Conservation (phyloP, 108 stramenopile genomes). For the Chaetoceros muelleri region DNA sequence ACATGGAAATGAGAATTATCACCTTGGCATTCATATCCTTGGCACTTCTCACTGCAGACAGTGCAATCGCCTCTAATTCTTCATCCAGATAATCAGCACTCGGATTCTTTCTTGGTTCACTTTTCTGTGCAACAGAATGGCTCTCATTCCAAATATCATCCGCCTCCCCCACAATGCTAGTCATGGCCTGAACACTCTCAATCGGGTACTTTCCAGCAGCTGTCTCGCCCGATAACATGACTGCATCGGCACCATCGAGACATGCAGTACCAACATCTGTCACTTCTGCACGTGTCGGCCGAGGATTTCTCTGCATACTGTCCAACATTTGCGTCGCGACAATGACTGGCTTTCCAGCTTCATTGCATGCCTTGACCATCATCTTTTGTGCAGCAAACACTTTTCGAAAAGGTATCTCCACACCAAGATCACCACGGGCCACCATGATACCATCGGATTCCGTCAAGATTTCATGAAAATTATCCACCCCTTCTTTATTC, state of each 20-base stretch:
- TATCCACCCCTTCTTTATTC: conserved; percentile 75
- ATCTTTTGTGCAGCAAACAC: conserved; percentile 87
- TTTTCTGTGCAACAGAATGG: conserved; percentile 18
- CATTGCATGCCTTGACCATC: conserved; percentile 75
- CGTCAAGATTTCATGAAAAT: conserved; percentile 70
- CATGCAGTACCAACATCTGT: conserved; percentile 78
- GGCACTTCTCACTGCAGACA: conserved; percentile 39
- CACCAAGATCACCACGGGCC: conserved; percentile 79
- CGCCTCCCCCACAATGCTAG: conserved; percentile 41
- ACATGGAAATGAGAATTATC: conserved; percentile 38
- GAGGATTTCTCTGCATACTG: conserved; percentile 79
- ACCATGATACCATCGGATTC: conserved; percentile 85
- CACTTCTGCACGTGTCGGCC: conserved; percentile 89
- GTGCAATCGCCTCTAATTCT: conserved; percentile 46
- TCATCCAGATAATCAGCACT: conserved; percentile 21
- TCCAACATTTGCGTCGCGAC: conserved; percentile 90
- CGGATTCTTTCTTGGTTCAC: conserved; percentile 16
- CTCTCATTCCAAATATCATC: conserved; percentile 39
- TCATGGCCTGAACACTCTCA: conserved; percentile 44
- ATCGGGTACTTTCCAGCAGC: conserved; percentile 65
- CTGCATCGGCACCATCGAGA: conserved; percentile 61
- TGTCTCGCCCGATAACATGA: conserved; percentile 65
- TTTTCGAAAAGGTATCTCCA: conserved; percentile 74
- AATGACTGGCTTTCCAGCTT: conserved; percentile 71
- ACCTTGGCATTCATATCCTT: conserved; percentile 42